phyloP scores from a whole-genome alignment of 164 flowering plant species.

The Vitis rotundifolia region DNA sequence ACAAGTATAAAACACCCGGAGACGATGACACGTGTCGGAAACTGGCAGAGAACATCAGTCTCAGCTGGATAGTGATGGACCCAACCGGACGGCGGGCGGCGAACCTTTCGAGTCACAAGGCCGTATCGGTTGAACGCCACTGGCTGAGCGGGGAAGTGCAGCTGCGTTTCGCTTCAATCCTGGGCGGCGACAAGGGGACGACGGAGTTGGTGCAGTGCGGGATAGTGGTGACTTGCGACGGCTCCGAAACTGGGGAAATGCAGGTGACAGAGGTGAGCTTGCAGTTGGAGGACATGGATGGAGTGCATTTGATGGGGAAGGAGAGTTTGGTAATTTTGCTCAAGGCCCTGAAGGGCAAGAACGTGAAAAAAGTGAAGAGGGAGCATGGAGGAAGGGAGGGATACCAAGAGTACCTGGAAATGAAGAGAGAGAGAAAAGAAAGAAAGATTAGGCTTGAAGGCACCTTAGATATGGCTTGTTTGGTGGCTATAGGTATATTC shows the following conservation, averaged over 20 bases:
- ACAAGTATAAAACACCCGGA: conserved; percentile 27
- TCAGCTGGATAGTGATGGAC: conserved; percentile 65
- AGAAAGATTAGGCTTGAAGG: conserved; percentile 43
- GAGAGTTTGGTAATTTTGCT: conserved; percentile 55
- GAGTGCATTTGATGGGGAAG: conserved; percentile 52
- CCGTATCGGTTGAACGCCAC: conserved; percentile 54
- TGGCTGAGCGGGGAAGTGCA: conserved; percentile 64
- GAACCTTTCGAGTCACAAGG: conserved; percentile 44
- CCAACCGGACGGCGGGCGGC: conserved; percentile 36
- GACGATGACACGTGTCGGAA: conserved; percentile 25
- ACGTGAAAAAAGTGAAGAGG: conserved; percentile 14
- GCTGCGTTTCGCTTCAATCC: conserved; percentile 35
- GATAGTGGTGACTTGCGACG: conserved; percentile 49
- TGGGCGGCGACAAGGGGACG: conserved; percentile 24
- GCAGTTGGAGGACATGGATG: conserved; percentile 59
- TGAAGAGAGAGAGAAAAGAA: conserved; percentile 45
- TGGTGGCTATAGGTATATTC: conserved; percentile 7
- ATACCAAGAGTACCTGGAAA: conserved; percentile 38
- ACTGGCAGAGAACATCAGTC: conserved; percentile 24
- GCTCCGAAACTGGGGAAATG: conserved; percentile 35
- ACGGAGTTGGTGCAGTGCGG: conserved; percentile 38
- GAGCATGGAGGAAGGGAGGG: conserved; percentile 21
- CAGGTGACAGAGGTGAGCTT: conserved; percentile 60
- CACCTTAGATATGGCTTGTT: conserved; percentile 40
- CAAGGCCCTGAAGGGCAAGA: conserved; percentile 44